A percentile compares a stretch with the other conserved stretches of the same genome.
Evolutionary conservation across 148 eudicot species (phyloP).

Genomic region (Fagopyrum esculentum): DNA sequence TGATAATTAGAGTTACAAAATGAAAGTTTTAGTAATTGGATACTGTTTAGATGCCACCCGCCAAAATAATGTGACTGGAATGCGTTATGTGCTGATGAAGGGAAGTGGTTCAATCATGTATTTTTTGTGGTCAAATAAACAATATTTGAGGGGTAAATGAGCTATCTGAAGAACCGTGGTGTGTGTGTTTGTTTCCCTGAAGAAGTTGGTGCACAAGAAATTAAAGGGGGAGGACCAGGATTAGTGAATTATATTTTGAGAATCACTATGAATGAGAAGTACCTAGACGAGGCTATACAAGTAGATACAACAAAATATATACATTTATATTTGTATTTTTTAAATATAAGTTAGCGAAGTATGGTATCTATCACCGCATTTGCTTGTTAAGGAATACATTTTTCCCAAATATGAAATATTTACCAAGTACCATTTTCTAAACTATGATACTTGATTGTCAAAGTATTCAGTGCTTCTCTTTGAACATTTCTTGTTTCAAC

Average conservation of each 20-base stretch:
- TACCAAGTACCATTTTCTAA: not conserved
- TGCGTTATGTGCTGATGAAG: not conserved
- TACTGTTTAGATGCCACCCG: not conserved
- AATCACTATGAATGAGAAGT: not conserved
- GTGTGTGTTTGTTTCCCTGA: not conserved
- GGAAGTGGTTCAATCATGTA: not conserved
- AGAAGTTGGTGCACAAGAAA: not conserved
- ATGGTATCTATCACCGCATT: not conserved
- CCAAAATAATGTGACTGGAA: slow-evolving; percentile 1
- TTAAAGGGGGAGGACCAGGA: not conserved
- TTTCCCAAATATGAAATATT: too few species aligned
- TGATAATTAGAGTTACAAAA: not conserved
- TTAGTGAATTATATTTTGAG: not conserved
- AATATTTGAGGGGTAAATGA: not conserved
- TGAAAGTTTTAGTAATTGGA: not conserved
- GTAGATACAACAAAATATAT: not conserved
- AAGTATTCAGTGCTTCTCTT: not conserved
- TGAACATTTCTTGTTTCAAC: not conserved
- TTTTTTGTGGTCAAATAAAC: not conserved
- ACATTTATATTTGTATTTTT: not conserved
- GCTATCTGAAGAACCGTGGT: not conserved
- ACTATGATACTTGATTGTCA: not conserved
- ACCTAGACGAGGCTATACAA: not conserved
- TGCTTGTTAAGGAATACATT: not conserved
- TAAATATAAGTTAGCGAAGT: not conserved